A percentile compares a stretch with the other conserved stretches of the same genome.
Conservation (phyloP, 2,329 filamentous ascomycete species). For the Fusarium luffae region DNA sequence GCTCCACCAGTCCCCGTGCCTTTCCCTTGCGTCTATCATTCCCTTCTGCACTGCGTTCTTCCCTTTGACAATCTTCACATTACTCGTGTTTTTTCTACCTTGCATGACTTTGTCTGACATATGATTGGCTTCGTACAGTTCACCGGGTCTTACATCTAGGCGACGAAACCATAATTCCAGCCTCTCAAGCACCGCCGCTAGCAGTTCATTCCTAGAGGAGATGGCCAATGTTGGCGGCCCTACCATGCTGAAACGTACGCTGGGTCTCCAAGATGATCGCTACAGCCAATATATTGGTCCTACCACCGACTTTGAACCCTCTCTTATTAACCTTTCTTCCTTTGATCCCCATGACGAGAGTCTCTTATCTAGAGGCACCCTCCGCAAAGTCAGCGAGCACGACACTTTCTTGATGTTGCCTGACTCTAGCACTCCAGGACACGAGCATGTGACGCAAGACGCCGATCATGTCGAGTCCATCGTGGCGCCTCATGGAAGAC, state of each 20-base stretch:
- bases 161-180: constrained; percentile 66
- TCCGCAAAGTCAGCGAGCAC: constrained; percentile 79
- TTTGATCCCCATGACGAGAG: constrained; percentile 87
- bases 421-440: constrained; percentile 76
- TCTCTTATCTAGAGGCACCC: constrained; percentile 72
- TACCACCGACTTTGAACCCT: constrained; percentile 85
- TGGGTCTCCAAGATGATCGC: constrained; percentile 81
- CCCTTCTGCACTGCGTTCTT: constrained; percentile 33
- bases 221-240: constrained; percentile 77
- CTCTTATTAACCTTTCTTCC: constrained; percentile 81
- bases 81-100: constrained; percentile 34
- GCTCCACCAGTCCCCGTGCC: constrained; percentile 30
- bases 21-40: constrained; percentile 37
- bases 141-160: constrained; percentile 63
- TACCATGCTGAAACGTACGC: constrained; percentile 73
- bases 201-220: constrained; percentile 73
- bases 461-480: constrained; percentile 78
- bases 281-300: constrained; percentile 87
- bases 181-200: constrained; percentile 70
- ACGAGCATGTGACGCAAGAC: constrained; percentile 76
- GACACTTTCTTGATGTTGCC: constrained; percentile 85
- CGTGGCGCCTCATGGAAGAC: constrained; percentile 80
- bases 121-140: constrained; percentile 64
- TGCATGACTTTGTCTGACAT: constrained; percentile 55
- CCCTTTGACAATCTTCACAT: constrained; percentile 36